Conservation (phyloP, 2,329 filamentous ascomycete species). For the Phialophora tarda region DNA sequence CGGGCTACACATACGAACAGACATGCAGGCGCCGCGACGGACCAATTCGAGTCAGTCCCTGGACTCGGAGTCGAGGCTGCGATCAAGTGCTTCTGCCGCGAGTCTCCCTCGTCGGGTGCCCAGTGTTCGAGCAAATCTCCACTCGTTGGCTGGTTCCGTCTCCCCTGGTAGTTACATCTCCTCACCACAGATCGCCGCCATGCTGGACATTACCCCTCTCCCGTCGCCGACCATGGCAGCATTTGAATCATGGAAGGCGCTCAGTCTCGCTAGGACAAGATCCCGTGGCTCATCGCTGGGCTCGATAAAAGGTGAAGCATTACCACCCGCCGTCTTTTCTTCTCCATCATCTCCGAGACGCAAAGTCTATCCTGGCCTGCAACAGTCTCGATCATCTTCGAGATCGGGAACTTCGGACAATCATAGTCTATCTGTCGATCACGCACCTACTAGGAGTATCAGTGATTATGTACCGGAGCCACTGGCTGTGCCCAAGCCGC, state of each 20-base stretch:
- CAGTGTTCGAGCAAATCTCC: constrained; percentile 50
- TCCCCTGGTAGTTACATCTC: constrained; percentile 71
- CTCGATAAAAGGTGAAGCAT: constrained; percentile 44
- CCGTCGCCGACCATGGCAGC: constrained; percentile 75
- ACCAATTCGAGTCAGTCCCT: constrained; percentile 33
- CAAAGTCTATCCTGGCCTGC: constrained; percentile 50
- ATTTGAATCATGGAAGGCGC: constrained; percentile 70
- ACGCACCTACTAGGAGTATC: constrained; percentile 74
- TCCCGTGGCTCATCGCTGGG: constrained; percentile 51
- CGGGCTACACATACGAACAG: constrained; percentile 38
- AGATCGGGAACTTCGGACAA: constrained; percentile 30
- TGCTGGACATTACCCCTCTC: constrained; percentile 79
- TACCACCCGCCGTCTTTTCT: constrained; percentile 24
- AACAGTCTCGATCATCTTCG: constrained; percentile 38
- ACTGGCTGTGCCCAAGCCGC: constrained; percentile 67
- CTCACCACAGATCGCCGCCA: constrained; percentile 74
- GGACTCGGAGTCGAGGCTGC: constrained; percentile 44
- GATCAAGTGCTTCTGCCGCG: constrained; percentile 50
- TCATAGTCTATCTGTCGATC: constrained; percentile 34
- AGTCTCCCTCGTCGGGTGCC: constrained; percentile 53
- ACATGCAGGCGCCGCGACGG: constrained; percentile 29
- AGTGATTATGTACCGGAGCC: constrained; percentile 85
- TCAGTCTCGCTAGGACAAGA: constrained; percentile 50
- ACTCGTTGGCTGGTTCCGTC: constrained; percentile 52
- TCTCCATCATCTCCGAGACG: constrained; percentile 41